Conservation (phyloP, 179 eudicot species). For the Beta lomatogona region DNA sequence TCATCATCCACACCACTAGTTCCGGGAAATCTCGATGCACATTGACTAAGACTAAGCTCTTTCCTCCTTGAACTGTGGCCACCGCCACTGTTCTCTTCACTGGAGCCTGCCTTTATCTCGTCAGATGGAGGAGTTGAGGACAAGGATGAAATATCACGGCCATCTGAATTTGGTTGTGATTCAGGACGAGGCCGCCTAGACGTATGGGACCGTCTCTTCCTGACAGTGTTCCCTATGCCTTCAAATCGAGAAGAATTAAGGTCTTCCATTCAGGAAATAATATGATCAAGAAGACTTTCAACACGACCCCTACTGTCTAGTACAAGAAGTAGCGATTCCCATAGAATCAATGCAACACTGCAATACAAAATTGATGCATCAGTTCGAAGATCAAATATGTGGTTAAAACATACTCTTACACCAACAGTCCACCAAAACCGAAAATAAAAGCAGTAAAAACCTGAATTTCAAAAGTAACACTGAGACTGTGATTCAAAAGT, state of each 20-base stretch:
- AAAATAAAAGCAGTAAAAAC: background rate
- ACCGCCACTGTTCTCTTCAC: constrained; percentile 59
- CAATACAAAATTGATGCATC: constrained; percentile 21
- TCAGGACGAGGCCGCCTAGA: constrained; percentile 68
- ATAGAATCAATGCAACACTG: constrained; percentile 20
- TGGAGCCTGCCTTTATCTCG: constrained; percentile 61
- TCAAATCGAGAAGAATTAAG: constrained; percentile 48
- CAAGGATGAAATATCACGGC: constrained; percentile 47
- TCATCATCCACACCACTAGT: constrained; percentile 46
- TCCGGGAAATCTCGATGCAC: constrained; percentile 46
- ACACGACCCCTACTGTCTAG: background rate
- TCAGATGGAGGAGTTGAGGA: constrained; percentile 71
- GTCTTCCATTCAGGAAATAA: constrained; percentile 62
- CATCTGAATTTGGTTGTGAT: constrained; percentile 39
- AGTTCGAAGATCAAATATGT: background rate
- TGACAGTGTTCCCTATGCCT: constrained; percentile 44
- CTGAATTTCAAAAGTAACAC: background rate
- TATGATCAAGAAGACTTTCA: constrained; percentile 15
- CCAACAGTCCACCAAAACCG: background rate
- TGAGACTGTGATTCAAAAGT: background rate
- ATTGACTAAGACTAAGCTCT: constrained; percentile 74
- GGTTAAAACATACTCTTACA: background rate
- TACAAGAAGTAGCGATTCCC: constrained; percentile 3
- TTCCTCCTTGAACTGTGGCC: constrained; percentile 60
- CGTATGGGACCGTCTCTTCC: constrained; percentile 65